Evolutionary conservation across 1,284 basidiomycete species (phyloP), one percentile per base, ranked within the genome.

Genomic region (Moesziomyces antarcticus): DNA sequence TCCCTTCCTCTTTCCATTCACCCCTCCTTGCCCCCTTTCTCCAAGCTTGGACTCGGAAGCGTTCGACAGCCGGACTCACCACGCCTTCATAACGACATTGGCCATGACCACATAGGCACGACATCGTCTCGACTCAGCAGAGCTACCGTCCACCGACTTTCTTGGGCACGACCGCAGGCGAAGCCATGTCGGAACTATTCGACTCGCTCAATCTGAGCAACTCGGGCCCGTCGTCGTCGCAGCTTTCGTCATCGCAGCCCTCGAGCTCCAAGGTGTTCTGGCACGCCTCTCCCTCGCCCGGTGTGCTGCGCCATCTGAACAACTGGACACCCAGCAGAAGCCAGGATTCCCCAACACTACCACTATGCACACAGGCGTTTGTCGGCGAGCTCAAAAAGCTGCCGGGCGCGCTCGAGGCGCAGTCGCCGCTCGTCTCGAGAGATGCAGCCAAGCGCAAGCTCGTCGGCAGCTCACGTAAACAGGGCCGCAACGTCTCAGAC

Each of bases 131-230:
- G 16, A 40, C 16, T 40, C 37, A 40, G 37, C 37, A 40, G 16
- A 40, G 18, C 37, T 40, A 2, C 4, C 7, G 3, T 40, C 18
- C 11, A 5, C 16, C 16, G 14, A 11, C 7, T 40, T 18, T 6
- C 16, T 40, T 40, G 37, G 7, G 14, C 18, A 18, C 18, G 37
- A 9, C 40, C 22, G 22, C 14, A 9, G 30, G 18, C 35, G 21
- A 5, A 46, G 53, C 25, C 59, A 74, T 74, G 72, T 74, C 72
- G 30, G 72, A 74, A 40, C 72, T 74, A 43, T 74, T 74, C 30
- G 72, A 74, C 54, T 74, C 72, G 43, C 67, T 74, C 63, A 70
- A 74, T 14, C 54, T 74, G 24, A 65, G 44, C 64, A 62, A 45
- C 5, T 52, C 58, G 7, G 71, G 58, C 13, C 61, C 62, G 1